Base-by-base conservation (phyloP, 2,329 filamentous ascomycete genomes). In the Neofusicoccum kwambonambiense region DNA sequence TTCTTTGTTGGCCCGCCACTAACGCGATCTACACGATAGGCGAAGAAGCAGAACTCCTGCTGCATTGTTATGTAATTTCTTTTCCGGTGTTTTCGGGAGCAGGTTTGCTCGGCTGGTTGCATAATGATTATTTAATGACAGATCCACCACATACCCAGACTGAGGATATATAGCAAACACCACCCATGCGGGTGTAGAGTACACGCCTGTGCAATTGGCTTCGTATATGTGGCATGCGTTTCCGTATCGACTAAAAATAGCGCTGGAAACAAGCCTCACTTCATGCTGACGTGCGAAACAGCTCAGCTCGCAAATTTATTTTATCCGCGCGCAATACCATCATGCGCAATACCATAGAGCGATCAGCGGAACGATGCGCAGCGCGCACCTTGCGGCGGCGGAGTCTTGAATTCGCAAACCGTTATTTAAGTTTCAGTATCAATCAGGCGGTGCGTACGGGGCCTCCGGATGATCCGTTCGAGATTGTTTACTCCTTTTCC, bases 41-140 rank as follows among this genome's bases (percentile, higher is more conserved):
- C 85, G 27, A 86, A 87, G 78, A 86, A 87, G 76, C 85, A 87
- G 74, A 87, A 87, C 72, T 84, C 82, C 22, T 87, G 85, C 78
- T 87, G 85, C 71, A 74, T 80, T 50, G 77, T 86, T 58, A 86
- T 86, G 83, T 86, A 71, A 64, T 37, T 37, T 58, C 22, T 42
- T 64, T 49, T 47, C 49, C 44, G 31, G 62, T 41, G 44, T 57
- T 64, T 35, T 52, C 44, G 52, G 52, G 52, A 58, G 52, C 52
- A 50, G 51, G 41, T 50, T 58, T 57, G 51, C 58, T 47, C 45
- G 52, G 51, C 52, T 41, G 62, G 42, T 56, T 57, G 62, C 62
- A 58, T 64, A 49, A 64, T 42, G 62, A 64, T 64, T 64, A 57
- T 54, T 45, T 64, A 58, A 64, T 58, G 62, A 64, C 51, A 58